Evolutionary conservation across 345 rosid species (phyloP).

Genomic region (Corchorus capsularis): DNA sequence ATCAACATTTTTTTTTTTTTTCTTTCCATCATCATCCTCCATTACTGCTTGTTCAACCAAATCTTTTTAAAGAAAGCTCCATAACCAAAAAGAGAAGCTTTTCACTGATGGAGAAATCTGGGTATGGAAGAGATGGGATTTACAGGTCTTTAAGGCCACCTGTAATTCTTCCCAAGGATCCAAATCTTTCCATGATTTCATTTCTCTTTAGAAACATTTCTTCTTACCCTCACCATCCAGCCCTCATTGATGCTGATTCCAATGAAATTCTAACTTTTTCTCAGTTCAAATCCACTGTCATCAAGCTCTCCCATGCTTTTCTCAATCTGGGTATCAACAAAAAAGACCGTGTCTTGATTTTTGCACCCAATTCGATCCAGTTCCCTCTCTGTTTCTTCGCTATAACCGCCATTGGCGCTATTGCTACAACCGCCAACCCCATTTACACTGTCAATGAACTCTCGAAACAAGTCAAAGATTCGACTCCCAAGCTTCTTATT

Average conservation of each 20-base stretch:
- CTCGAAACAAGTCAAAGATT: conserved; percentile 68
- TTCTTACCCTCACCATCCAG: conserved; percentile 59
- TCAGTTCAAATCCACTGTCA: conserved; percentile 55
- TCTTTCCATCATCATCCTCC: background rate
- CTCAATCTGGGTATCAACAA: conserved; percentile 62
- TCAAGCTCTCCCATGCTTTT: conserved; percentile 65
- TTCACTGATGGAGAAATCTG: conserved; percentile 72
- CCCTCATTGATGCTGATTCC: conserved; percentile 71
- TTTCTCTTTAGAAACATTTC: conserved; percentile 60
- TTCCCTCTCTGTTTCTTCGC: conserved; percentile 78
- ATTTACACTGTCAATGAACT: conserved; percentile 63
- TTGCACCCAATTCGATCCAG: conserved; percentile 80
- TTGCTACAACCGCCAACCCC: conserved; percentile 80
- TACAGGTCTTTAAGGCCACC: conserved; percentile 75
- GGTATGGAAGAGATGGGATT: conserved; percentile 81
- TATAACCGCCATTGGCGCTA: conserved; percentile 60
- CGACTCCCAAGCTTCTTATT: conserved; percentile 64
- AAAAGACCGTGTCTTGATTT: conserved; percentile 67
- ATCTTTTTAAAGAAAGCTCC: background rate
- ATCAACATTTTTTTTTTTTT: background rate
- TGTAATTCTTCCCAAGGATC: conserved; percentile 55
- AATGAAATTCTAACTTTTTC: conserved; percentile 55
- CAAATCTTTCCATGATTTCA: conserved; percentile 60
- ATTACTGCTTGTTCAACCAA: background rate
- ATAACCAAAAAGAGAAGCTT: background rate